Base-by-base conservation (phyloP, 352 stramenopile genomes). In the Phytopythium litorale region DNA sequence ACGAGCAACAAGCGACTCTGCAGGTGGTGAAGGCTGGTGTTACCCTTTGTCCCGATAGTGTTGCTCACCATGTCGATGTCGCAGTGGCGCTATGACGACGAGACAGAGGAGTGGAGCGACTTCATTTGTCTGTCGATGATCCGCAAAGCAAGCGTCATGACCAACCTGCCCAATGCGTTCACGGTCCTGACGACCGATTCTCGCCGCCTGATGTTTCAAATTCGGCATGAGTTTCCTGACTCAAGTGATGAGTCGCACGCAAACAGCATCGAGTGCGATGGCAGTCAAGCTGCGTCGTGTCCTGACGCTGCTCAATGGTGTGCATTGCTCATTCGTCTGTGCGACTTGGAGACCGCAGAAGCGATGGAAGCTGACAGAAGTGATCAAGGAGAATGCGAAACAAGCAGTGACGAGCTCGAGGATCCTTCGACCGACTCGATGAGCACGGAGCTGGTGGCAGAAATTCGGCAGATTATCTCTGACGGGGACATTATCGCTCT, bases 131-230 rank as follows among this genome's bases (percentile, higher is more conserved):
- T 87, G 23, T 33, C 45, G 12, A 73, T 79, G 21, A 80, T 87
- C 15, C 21, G 55, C 7, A 56, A 67, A 1, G 66, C 85, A 6
- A 45, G 43, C 25, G 28, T 71, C 23, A 49, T 69, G 15, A 19
- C 72, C 1, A 56, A 73, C 1, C 69, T 64, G 2, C 23, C 8
- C 2, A 62, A 74, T 30, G 74, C 67, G 49, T 87, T 89, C 37
- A 60, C 73, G 25, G 63, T 89, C 52, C 53, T 67, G 25, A 84
- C 79, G 19, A 58, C 43, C 3, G 61, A 54, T 1, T 62, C 65
- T 1, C 71, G 78, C 15, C 73, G 58, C 1, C 50, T 89, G 23
- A 70, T 83, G 16, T 86, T 89, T 51, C 73, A 89, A 67, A 75
- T 58, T 18, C 80, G 72, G 23, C 52, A 19, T 4, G 65, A 66